Conservation (phyloP, 495 filamentous ascomycete species). For the Aspergillus conjunctus region DNA sequence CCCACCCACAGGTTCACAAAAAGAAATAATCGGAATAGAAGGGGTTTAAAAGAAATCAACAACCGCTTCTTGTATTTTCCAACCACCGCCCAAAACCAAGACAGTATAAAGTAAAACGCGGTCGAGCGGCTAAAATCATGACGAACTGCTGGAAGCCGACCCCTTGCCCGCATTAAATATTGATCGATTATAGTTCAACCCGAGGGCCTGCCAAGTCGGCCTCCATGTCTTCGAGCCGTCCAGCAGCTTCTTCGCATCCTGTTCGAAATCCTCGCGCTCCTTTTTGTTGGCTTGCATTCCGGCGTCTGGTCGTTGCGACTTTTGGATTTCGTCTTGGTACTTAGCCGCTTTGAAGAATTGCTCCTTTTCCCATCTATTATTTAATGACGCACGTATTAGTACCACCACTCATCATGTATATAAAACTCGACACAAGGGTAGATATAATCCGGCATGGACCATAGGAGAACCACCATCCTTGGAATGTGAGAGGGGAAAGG, state of each 20-base stretch:
- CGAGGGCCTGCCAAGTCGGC: constrained; percentile 52
- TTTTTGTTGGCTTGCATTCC: constrained; percentile 34
- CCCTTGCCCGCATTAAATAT: constrained; percentile 24
- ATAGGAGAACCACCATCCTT: neutral
- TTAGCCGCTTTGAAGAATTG: constrained; percentile 40
- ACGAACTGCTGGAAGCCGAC: constrained; percentile 12
- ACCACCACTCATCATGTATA: neutral
- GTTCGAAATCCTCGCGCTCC: constrained; percentile 36
- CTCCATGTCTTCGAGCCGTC: constrained; percentile 41
- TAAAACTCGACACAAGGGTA: neutral
- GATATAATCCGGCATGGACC: neutral
- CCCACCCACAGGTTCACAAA: neutral
- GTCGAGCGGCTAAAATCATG: neutral
- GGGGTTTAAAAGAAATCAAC: neutral
- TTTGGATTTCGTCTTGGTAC: constrained; percentile 33
- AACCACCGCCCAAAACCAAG: constrained; percentile 3
- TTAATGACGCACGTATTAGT: constrained; percentile 4
- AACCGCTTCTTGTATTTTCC: neutral
- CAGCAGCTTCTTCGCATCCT: constrained; percentile 63
- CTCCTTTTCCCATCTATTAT: constrained; percentile 54
- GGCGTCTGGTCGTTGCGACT: constrained; percentile 30
- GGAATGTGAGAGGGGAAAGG: neutral
- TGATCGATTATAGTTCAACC: constrained; percentile 36
- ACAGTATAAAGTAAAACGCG: constrained; percentile 1
- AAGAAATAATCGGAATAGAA: neutral